phyloP scores from a whole-genome alignment of 1,284 basidiomycete genomes.

The Rhodotorula sp. region DNA sequence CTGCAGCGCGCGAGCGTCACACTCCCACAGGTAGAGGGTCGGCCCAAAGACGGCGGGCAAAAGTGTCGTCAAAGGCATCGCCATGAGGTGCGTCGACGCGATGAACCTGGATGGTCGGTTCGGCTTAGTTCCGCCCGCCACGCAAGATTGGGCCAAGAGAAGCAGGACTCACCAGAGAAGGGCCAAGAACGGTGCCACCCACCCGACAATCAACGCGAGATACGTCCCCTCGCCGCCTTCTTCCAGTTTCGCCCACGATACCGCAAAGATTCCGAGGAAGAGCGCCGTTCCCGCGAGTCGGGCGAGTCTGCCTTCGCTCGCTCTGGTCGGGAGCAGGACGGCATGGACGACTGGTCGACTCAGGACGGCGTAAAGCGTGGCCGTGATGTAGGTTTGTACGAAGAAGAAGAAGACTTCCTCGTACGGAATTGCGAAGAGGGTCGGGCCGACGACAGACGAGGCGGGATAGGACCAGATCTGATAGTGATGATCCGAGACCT shows the following conservation, averaged over 20 bases:
- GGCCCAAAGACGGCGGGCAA: conserved; percentile 41
- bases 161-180: conserved; percentile 39
- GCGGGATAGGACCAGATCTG: conserved; percentile 47
- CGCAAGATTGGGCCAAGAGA: neutral
- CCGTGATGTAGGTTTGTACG: conserved; percentile 48
- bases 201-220: conserved; percentile 44
- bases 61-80: conserved; percentile 23
- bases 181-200: conserved; percentile 44
- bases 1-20: conserved; percentile 45
- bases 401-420: conserved; percentile 49
- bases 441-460: conserved; percentile 39
- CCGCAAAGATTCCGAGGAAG: conserved; percentile 25
- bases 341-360: conserved; percentile 43
- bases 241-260: conserved; percentile 29
- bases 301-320: conserved; percentile 18
- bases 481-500: neutral
- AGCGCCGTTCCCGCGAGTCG: conserved; percentile 13
- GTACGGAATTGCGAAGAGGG: conserved; percentile 44
- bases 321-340: conserved; percentile 26
- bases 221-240: conserved; percentile 40
- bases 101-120: conserved; percentile 21
- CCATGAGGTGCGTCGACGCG: conserved; percentile 36
- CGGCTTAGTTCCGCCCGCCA: neutral
- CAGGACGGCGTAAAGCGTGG: conserved; percentile 44
- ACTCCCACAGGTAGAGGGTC: conserved; percentile 45